Base-by-base conservation (phyloP, 805 yeast genomes). In the Metschnikowia similis region DNA sequence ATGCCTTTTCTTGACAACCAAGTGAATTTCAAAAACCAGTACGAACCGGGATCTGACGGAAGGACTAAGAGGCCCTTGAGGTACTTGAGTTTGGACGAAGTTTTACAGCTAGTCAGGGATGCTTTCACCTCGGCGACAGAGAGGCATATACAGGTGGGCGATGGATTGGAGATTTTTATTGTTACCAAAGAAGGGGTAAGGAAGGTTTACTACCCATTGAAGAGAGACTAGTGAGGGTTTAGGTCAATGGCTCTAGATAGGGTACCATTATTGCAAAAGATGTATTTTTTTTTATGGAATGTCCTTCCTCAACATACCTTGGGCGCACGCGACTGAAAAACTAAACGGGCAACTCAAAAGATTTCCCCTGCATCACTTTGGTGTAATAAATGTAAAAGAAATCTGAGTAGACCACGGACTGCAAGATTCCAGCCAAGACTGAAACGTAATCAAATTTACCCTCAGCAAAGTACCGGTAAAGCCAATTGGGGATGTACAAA, bases 1-100 rank as follows among this genome's bases (percentile, higher is more conserved):
- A 90, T 91, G 95, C 99, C 99, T 4, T 94, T 94, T 68, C 81
- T 94, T 64, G 99, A 94, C 70, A 92, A 91, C 69, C 99, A 94
- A 75, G 99, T 94, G 55, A 89, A 90, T 66, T 87, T 89, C 72
- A 91, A 91, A 67, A 94, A 94, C 74, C 99, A 94, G 70, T 81
- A 77, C 66, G 91, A 81, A 57, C 96, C 97, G 21, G 84, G 75
- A 5, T 74, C 87, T 9, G 75, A 87, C 52, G 95, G 94, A 17
- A 80, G 73, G 9, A 76, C 77, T 50, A 84, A 81, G 66, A 83
- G 71, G 65, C 79, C 78, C 38, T 65, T 83, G 53, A 76, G 82
- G 64, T 88, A 79, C 62, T 76, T 94, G 64, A 68, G 77, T 37
- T 76, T 90, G 57, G 96, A 89, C 1, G 96, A 91, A 72, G 97